These are phyloP conservation scores for Podaxis carcinomalis DNA, from an alignment of 768 basidiomycete species.

Conservation along the genomic window DNA sequence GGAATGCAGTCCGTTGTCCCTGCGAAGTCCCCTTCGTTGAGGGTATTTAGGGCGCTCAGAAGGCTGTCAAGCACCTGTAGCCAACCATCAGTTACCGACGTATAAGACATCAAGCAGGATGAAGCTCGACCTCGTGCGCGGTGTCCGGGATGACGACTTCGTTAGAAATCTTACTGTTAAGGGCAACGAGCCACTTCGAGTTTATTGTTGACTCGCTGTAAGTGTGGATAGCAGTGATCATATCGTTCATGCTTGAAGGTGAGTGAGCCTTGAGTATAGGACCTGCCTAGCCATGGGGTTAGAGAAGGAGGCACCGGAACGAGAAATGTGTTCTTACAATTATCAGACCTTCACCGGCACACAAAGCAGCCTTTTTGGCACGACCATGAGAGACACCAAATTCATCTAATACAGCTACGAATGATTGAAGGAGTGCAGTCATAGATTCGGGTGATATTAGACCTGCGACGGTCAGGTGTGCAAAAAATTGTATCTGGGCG, in stretches of 20 bases:
- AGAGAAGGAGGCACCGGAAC: neutral
- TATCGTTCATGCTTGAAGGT: constrained; percentile 54
- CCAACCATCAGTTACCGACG: constrained; percentile 5
- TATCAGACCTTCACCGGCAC: constrained; percentile 78
- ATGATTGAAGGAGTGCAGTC: constrained; percentile 75
- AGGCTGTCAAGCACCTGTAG: constrained; percentile 72
- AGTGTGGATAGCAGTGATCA: constrained; percentile 67
- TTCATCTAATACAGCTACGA: constrained; percentile 83
- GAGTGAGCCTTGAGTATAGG: constrained; percentile 57
- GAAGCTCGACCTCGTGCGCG: constrained; percentile 53
- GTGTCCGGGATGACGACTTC: constrained; percentile 39
- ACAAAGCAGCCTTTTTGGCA: constrained; percentile 74
- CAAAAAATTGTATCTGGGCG: constrained; percentile 86
- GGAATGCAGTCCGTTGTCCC: constrained; percentile 54
- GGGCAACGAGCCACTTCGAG: constrained; percentile 63
- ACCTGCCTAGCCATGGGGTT: constrained; percentile 50
- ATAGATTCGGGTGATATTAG: constrained; percentile 77
- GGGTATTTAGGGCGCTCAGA: constrained; percentile 52
- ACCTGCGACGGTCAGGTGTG: constrained; percentile 75
- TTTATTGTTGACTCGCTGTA: constrained; percentile 61
- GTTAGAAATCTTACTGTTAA: constrained; percentile 50
- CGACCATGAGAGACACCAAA: constrained; percentile 85
- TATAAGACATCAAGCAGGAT: neutral
- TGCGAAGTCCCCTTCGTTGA: constrained; percentile 59
- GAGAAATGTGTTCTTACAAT: constrained; percentile 39